phyloP scores from a whole-genome alignment of 164 flowering plant species.

The Macadamia integrifolia region DNA sequence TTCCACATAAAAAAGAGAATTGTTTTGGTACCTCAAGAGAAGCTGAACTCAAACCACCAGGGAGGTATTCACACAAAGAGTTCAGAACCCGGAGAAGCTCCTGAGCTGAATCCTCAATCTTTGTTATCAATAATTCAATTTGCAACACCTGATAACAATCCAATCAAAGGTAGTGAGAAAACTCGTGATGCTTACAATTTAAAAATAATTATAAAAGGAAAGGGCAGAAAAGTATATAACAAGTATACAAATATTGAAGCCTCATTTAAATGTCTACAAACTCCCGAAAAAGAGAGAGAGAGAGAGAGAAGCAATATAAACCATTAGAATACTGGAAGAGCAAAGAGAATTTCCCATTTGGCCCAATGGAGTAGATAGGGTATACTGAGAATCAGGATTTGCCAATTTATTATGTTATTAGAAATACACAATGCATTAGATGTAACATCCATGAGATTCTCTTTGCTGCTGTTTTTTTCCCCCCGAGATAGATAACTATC shows the following conservation, averaged over 20 bases:
- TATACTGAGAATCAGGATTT: no score
- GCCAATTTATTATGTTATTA: no score
- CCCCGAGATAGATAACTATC: no score
- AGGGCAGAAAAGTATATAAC: not conserved
- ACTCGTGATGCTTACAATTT: not conserved
- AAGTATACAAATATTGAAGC: not conserved
- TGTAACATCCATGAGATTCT: no score
- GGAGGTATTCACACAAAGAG: slow-evolving; percentile 35
- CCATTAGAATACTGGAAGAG: no score
- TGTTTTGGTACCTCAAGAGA: slow-evolving; percentile 57
- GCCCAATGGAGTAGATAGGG: no score
- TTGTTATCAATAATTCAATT: slow-evolving; percentile 49
- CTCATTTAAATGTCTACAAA: not conserved
- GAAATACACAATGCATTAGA: no score
- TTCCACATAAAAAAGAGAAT: not conserved
- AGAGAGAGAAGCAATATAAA: no score
- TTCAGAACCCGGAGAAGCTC: slow-evolving; percentile 46
- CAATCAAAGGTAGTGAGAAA: not conserved
- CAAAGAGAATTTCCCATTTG: no score
- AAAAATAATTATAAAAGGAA: not conserved
- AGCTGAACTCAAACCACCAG: slow-evolving; percentile 44
- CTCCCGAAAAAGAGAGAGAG: not conserved
- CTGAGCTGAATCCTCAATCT: slow-evolving; percentile 36
- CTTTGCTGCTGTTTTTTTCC: no score
- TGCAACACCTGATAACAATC: slow-evolving; percentile 53